Percentiles rank a stretch among this genome's conserved stretches.
Conservation (phyloP, 1,284 basidiomycete genomes). For the Papiliotrema fonsecae region DNA sequence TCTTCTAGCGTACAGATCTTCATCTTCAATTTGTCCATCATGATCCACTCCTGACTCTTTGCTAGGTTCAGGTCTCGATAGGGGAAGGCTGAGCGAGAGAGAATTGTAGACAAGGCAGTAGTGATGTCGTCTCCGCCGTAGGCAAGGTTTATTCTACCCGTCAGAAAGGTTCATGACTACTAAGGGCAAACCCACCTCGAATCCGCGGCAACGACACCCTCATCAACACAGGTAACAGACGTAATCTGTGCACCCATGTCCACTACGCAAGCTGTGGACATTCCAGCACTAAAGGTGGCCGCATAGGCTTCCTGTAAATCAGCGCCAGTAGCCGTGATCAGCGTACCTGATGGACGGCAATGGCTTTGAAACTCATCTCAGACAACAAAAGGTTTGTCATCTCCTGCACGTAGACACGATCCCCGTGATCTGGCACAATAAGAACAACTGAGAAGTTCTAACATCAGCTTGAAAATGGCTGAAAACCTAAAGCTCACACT, state of each 20-base stretch:
- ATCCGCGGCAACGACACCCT: constrained; percentile 82
- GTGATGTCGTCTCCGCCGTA: constrained; percentile 95
- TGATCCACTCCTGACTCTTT: constrained; percentile 73
- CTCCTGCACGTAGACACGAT: constrained; percentile 74
- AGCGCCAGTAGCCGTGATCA: background rate
- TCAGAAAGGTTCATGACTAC: no score
- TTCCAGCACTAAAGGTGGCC: constrained; percentile 91
- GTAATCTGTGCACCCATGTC: constrained; percentile 85
- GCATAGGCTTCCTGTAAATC: constrained; percentile 75
- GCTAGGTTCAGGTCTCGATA: constrained; percentile 76
- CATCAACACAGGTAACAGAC: constrained; percentile 89
- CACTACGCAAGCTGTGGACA: constrained; percentile 90
- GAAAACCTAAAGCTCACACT: constrained; percentile 52
- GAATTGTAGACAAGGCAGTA: constrained; percentile 73
- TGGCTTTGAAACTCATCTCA: constrained; percentile 83
- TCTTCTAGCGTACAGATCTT: constrained; percentile 77
- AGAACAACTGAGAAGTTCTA: constrained; percentile 84
- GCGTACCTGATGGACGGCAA: constrained; percentile 78
- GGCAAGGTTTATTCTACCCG: constrained; percentile 70
- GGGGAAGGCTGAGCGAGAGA: constrained; percentile 79
- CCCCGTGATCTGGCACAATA: constrained; percentile 88
- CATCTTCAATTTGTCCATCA: constrained; percentile 83
- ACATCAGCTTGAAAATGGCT: background rate
- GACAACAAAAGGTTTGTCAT: constrained; percentile 70
- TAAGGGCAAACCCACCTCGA: constrained; percentile 72